Evolutionary conservation across 345 rosid genomes (phyloP), one percentile per base, ranked within the genome.

Genomic region (Sonneratia caseolaris): DNA sequence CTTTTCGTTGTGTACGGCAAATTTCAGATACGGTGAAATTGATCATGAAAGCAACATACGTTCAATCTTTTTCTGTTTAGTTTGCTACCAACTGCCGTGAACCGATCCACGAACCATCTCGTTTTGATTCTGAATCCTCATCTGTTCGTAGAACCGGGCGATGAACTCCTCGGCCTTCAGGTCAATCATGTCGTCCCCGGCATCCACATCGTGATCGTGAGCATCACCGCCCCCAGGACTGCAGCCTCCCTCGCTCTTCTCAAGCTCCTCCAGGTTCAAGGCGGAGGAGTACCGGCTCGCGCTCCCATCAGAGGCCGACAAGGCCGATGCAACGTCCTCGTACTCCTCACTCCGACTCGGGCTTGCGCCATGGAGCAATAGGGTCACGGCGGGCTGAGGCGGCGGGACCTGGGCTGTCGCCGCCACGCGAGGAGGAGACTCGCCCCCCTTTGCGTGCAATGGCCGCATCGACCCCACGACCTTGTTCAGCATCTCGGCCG

Each of bases 111-210:
- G 38, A 2, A 32, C 37, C 38, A 12, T 27, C 66, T 62, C 66
- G 6, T 62, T 12, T 2, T 62, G 1, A 27, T 51, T 75, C 59
- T 88, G 92, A 68, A 80, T 75, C 81, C 75, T 84, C 78, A 88
- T 88, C 76, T 88, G 88, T 24, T 72, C 76, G 69, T 91, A 87
- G 64, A 91, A 91, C 15, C 67, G 82, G 37, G 75, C 74, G 10
- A 91, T 91, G 70, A 91, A 91, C 56, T 79, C 80, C 74, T 91
- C 97, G 3, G 97, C 97, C 81, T 89, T 91, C 75, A 66, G 72
- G 51, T 91, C 92, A 42, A 91, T 87, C 92, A 82, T 83, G 32
- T 86, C 90, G 37, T 89, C 89, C 4, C 85, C 92, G 14, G 42
- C 81, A n/a, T 76, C 71, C 21, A 55, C 79, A 51, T 68, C 72